A percentile compares a stretch with the other conserved stretches of the same genome.
Evolutionary conservation across 306 rosid genomes (phyloP).

Genomic region (Astragalus glycyphyllos): DNA sequence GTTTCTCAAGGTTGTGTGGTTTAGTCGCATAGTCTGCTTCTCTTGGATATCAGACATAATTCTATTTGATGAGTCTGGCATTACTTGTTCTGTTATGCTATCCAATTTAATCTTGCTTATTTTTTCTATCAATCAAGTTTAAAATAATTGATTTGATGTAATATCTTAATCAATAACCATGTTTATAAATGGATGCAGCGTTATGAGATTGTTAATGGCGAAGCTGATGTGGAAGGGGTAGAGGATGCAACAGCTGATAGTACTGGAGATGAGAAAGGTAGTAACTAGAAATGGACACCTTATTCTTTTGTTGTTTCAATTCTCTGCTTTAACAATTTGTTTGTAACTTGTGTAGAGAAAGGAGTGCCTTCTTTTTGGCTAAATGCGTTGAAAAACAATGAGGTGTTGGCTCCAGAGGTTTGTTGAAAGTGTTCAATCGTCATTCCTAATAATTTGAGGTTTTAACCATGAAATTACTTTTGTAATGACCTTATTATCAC

Average conservation of each 20-base stretch:
- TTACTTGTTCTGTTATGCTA: not conserved
- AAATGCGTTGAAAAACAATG: constrained; percentile 78
- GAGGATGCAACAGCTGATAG: constrained; percentile 45
- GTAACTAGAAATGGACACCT: not conserved
- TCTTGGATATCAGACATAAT: not conserved
- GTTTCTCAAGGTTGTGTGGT: not conserved
- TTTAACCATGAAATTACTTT: not conserved
- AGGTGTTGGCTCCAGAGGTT: constrained; percentile 81
- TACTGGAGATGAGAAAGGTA: constrained; percentile 63
- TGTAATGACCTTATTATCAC: not conserved
- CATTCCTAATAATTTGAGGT: not conserved
- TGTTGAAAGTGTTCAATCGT: constrained; percentile 2
- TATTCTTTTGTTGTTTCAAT: not conserved
- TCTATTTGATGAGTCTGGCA: not conserved
- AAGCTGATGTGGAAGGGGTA: constrained; percentile 66
- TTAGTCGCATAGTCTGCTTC: constrained; percentile 9
- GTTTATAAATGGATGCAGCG: constrained; percentile 53
- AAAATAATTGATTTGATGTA: not conserved
- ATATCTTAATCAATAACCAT: not conserved
- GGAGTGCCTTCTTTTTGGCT: constrained; percentile 91
- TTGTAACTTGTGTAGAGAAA: constrained; percentile 54
- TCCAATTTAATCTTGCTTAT: not conserved
- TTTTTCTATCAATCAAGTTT: not conserved
- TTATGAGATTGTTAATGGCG: constrained; percentile 70
- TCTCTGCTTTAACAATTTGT: not conserved